Evolutionary conservation across 345 rosid species (phyloP).

Genomic region (rapeseed (Brassica napus)): DNA sequence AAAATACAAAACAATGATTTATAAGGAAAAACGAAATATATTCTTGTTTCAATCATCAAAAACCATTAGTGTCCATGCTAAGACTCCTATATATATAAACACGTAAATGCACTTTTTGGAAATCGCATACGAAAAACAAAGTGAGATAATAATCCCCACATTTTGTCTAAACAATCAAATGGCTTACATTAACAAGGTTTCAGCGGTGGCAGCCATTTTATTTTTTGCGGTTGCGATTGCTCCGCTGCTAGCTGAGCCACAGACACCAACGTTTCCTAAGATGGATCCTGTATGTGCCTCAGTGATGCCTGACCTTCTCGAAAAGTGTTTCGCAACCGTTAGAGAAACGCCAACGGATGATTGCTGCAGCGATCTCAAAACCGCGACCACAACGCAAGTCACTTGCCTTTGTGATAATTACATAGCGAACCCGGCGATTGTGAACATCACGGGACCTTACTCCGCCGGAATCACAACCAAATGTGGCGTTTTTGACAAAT

Average conservation of each 20-base stretch:
- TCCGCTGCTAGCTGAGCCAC: conserved; percentile 1
- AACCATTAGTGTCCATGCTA: conserved; percentile 10
- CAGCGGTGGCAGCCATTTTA: conserved; percentile 1
- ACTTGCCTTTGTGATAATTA: conserved; percentile 35
- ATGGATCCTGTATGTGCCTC: conserved; percentile 26
- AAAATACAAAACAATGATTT: conserved; percentile 12
- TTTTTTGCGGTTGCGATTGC: conserved; percentile 22
- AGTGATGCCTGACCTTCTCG: conserved; percentile 27
- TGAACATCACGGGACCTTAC: conserved; percentile 32
- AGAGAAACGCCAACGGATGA: conserved; percentile 32
- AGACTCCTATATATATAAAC: conserved; percentile 31
- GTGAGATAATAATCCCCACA: background rate
- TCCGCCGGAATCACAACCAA: conserved; percentile 29
- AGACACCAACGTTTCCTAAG: conserved; percentile 12
- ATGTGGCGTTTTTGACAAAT: conserved; percentile 34
- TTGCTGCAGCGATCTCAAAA: conserved; percentile 32
- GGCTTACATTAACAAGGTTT: conserved; percentile 10
- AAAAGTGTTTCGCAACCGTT: conserved; percentile 34
- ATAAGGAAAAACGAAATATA: background rate
- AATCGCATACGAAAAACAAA: conserved; percentile 17
- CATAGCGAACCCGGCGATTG: conserved; percentile 23
- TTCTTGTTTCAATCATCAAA: background rate
- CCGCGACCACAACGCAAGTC: conserved; percentile 30
- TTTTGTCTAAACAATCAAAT: background rate
- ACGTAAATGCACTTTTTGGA: background rate